Evolutionary conservation across 345 rosid genomes (phyloP).

Genomic region (Lepidium africanum): DNA sequence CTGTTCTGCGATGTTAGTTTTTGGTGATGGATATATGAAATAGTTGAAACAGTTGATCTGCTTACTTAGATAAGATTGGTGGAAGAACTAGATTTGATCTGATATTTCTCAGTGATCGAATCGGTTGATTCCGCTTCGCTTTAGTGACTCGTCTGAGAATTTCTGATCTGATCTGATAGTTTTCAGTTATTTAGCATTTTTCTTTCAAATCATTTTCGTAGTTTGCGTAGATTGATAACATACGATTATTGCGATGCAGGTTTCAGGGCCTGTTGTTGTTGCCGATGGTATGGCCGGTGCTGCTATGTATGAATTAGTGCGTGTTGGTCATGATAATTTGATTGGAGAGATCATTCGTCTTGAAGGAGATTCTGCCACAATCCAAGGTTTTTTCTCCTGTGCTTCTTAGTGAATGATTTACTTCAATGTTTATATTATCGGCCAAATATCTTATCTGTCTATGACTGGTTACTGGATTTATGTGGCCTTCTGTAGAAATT

Average conservation of each 20-base stretch:
- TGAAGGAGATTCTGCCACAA: conserved; percentile 99
- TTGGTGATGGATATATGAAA: background rate
- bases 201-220: background rate
- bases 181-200: background rate
- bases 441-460: background rate
- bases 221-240: conserved; percentile 1
- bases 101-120: background rate
- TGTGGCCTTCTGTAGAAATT: background rate
- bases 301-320: conserved; percentile 98
- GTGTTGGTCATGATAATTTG: conserved; percentile 93
- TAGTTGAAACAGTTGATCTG: conserved; percentile 3
- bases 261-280: conserved; percentile 96
- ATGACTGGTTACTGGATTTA: background rate
- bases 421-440: background rate
- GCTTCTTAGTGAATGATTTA: background rate
- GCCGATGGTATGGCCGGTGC: conserved; percentile 99
- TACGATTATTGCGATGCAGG: conserved; percentile 39
- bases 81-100: conserved; percentile 9
- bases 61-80: background rate
- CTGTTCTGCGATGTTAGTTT: background rate
- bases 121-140: conserved; percentile 1
- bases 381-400: conserved; percentile 60
- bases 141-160: background rate
- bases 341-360: conserved; percentile 97
- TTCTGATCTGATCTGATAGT: conserved; percentile 17